Base-by-base conservation (phyloP, 2,329 filamentous ascomycete species). In the Penicillium palitans region DNA sequence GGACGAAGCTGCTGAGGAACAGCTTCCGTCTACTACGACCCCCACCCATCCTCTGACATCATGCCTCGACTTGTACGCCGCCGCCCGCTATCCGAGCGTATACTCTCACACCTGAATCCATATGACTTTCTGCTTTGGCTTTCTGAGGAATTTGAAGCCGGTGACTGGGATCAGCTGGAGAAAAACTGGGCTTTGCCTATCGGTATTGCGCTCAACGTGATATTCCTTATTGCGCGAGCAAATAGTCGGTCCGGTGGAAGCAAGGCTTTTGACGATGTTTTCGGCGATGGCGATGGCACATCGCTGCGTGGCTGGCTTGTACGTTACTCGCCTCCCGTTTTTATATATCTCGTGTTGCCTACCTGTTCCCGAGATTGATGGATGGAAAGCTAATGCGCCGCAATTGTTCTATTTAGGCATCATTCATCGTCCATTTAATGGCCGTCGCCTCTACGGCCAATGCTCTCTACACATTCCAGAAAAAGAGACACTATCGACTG, bases 71-170 rank as follows among this genome's bases (percentile, higher is more conserved):
- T 96, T 61, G 87, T 99, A 67, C 91, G 95, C 72, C 87, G 87
- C 68, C 86, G 86, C 72, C 88, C 95, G 73, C 83, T 96, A 66
- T 73, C 79, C 31, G 89, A 98, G 82, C 90, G 93, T 74, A 83
- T 98, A 74, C 86, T 87, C 72, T 83, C 90, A 57, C 87, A 87
- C 74, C 80, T 97, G 59, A 93, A 98, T 71, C 91, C 91, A 3
- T 88, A 90, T 79, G 95, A 99, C 77, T 90, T 93, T 70, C 79
- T 95, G 54, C 85, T 99, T 19, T 96, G 91, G 90, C 76, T 96
- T 2, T 96, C 91, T 0, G 93, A 98, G 73, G 91, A 96, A 77
- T 84, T 99, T 60, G 93, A 97, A 72, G 91, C 91, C 29, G 88
- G 89, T 70, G 90, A 96, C 68, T 96, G 92, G 87, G 90, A 97